Base-by-base conservation (phyloP, 1,139 yeast species). In the Suhomyces guaymorum region DNA sequence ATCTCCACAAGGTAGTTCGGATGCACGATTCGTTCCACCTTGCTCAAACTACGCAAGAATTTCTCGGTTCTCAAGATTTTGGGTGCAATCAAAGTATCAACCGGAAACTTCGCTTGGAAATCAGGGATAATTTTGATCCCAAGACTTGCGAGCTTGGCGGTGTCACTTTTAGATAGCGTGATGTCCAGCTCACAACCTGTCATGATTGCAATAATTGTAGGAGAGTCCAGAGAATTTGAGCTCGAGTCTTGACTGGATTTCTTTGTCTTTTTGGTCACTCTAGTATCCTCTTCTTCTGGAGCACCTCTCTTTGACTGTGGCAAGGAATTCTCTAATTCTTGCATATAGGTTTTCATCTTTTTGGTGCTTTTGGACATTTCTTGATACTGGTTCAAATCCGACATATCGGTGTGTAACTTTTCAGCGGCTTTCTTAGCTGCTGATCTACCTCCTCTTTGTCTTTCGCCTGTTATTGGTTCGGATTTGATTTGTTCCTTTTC, bases 21-120 rank as follows among this genome's bases (percentile, higher is more conserved):
- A 38, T 74, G 76, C 2, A 77, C 46, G 12, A 82, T 69, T 17
- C 57, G 51, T 10, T 51, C 43, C 2, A 61, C 72, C 35, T 52
- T 56, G 38, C 67, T 55, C 35, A 70, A 52, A 39, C 74, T 60
- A 21, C 64, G 57, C 39, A 92, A 67, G 52, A 90, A 90, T 59
- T 92, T 92, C 41, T 85, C 95, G 0, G 97, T 92, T 45, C 97
- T 73, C 48, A 84, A 58, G 9, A 83, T 71, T 42, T 80, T 78
- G 1, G 97, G 96, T 0, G 97, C 92, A 12, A 90, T 67, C 7
- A 84, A 64, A 25, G 82, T 63, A 47, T 78, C 73, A 23, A 53
- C 49, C 1, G 35, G 35, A 26, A 39, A 42, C 35, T 48, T 57
- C 5, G 47, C 45, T 18, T 56, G 53, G 20, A 60, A 59, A 24